Conservation (phyloP, 1,139 yeast genomes). For the Sporopachydermia cereana region DNA sequence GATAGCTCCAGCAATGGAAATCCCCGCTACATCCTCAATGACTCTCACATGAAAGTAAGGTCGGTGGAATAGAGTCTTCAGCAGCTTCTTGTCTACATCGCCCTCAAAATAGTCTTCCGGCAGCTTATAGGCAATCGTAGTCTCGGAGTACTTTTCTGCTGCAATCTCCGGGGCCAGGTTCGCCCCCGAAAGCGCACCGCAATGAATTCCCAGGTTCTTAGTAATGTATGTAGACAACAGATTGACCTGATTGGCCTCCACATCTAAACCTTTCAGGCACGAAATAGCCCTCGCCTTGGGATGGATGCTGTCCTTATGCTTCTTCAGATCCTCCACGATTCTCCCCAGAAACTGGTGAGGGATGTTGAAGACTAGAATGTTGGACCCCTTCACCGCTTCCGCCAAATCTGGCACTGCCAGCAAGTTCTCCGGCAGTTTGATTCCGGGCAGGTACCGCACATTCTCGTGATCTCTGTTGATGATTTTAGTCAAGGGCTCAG, state of each 20-base stretch:
- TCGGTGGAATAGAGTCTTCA: constrained; percentile 80
- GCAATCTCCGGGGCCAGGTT: constrained; percentile 95
- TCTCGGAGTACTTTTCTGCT: constrained; percentile 84
- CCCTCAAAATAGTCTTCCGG: constrained; percentile 59
- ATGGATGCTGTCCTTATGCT: constrained; percentile 62
- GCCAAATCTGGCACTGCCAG: constrained; percentile 75
- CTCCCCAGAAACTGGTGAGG: constrained; percentile 69
- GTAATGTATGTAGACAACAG: constrained; percentile 66
- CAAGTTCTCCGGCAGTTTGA: constrained; percentile 68
- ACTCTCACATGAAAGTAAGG: constrained; percentile 92
- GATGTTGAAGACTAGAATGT: constrained; percentile 76
- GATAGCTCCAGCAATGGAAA: constrained; percentile 88
- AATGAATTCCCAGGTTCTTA: constrained; percentile 66
- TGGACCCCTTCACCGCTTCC: constrained; percentile 64
- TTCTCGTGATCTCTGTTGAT: constrained; percentile 82
- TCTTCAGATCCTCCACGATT: constrained; percentile 57
- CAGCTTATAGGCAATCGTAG: constrained; percentile 77
- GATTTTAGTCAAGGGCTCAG: constrained; percentile 51
- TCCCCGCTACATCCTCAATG: constrained; percentile 84
- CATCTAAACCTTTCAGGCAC: constrained; percentile 87
- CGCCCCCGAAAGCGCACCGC: constrained; percentile 94
- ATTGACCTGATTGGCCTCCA: constrained; percentile 67
- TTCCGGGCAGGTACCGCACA: constrained; percentile 65
- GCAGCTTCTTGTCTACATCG: constrained; percentile 58
- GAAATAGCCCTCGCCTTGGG: constrained; percentile 74